Base-by-base conservation (phyloP, 139 green algal species). In the Micractinium conductrix region DNA sequence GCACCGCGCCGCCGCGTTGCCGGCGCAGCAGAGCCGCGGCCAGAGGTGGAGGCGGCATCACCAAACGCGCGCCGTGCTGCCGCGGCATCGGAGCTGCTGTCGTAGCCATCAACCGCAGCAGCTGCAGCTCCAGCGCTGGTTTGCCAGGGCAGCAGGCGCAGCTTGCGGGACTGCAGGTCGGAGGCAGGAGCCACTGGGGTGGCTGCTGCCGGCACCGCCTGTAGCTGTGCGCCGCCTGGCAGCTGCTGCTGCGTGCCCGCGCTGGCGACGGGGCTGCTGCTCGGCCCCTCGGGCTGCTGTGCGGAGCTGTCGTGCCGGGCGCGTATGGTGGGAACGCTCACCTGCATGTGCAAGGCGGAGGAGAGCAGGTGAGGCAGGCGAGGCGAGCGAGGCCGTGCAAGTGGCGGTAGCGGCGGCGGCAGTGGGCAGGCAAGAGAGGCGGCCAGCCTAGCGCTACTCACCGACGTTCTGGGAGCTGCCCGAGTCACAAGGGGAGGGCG, bases 61-160 rank as follows among this genome's bases (percentile, higher is more conserved):
- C 43, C 16, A 1, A 53, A 33, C 30, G 48, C 48, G 6, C 50
- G 44, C 22, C n/a, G 30, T 17, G 35, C 72, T 2, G 72, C 50
- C 24, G 9, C 30, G 5, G 75, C 53, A 17, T 48, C 42, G 38
- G 30, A 42, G 14, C 74, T 69, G 44, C 45, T 67, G 74, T 28
- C 48, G 19, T 45, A 1, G 38, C 69, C 69, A 17, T 48, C 69
- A 14, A 21, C 38, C 24, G 40, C 2, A n/a, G 69, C 14, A 24
- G 69, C 24, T 12, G 69, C 40, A 26, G 26, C 68, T 3, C 68
- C 70, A 40, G 19, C 24, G 38, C 58, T 71, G 8, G 55, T 82
- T 62, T 83, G 78, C 62, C 62, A 83, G 62, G 78, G 78, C 62
- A 74, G 78, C 62, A 83, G 62, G 30, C 62, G 62, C 19, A 83